Evolutionary conservation across 2,329 filamentous ascomycete species (phyloP).

Genomic region (Fusarium caatingaense): DNA sequence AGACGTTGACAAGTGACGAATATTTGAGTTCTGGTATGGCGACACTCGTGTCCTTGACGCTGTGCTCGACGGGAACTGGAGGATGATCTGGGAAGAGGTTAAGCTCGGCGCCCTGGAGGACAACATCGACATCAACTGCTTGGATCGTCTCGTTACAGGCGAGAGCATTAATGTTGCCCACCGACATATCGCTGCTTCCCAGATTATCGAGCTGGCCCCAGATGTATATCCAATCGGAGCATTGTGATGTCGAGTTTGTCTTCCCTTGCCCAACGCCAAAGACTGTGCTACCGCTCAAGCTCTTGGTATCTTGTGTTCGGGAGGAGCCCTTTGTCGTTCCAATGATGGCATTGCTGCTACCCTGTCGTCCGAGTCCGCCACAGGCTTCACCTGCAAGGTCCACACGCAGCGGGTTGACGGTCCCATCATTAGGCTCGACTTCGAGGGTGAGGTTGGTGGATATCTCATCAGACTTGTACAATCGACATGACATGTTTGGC

Average conservation of each 20-base stretch:
- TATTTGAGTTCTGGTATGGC: constrained; percentile 48
- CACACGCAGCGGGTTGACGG: constrained; percentile 39
- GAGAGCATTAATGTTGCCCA: constrained; percentile 49
- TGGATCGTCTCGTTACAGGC: constrained; percentile 55
- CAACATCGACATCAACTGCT: constrained; percentile 43
- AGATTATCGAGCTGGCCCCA: constrained; percentile 50
- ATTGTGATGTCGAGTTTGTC: constrained; percentile 42
- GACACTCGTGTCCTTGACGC: constrained; percentile 32
- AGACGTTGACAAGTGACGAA: constrained; percentile 44
- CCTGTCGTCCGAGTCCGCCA: constrained; percentile 8
- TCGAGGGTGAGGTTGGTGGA: constrained; percentile 43
- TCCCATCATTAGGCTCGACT: constrained; percentile 23
- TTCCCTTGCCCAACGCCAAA: constrained; percentile 41
- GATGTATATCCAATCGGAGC: constrained; percentile 50
- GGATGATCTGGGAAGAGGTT: constrained; percentile 46
- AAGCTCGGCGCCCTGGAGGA: constrained; percentile 41
- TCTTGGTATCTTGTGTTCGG: not conserved
- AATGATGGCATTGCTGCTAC: constrained; percentile 35
- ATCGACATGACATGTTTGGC: constrained; percentile 46
- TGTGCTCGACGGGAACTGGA: constrained; percentile 45
- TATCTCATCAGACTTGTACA: constrained; percentile 37
- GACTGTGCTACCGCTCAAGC: not conserved
- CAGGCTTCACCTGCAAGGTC: constrained; percentile 42
- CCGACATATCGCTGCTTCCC: constrained; percentile 40
- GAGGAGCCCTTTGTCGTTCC: constrained; percentile 19